Conservation (phyloP, 202 grass and related monocot species). For the Thinopyrum obtusiflorum region DNA sequence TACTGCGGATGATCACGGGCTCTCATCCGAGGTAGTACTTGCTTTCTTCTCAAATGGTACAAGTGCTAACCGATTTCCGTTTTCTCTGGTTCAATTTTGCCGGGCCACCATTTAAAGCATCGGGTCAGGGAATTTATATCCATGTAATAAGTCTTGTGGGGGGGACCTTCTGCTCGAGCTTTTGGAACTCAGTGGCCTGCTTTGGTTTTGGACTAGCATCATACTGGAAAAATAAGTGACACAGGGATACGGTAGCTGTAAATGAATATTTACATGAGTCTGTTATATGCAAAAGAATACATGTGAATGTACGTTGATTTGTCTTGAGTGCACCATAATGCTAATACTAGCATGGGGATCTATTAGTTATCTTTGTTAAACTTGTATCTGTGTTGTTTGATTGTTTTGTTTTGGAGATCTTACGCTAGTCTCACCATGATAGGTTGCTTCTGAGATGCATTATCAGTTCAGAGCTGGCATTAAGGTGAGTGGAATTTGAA, state of each 20-base stretch:
- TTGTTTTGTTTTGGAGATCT: constrained; percentile 7
- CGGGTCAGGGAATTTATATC: constrained; percentile 27
- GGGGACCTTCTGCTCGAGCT: constrained; percentile 24
- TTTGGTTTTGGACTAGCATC: constrained; percentile 21
- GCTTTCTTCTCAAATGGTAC: constrained; percentile 25
- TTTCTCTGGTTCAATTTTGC: constrained; percentile 48
- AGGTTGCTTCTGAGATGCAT: constrained; percentile 78
- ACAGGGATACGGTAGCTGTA: neutral
- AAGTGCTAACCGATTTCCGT: constrained; percentile 42
- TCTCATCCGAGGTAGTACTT: constrained; percentile 51
- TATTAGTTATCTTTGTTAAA: neutral
- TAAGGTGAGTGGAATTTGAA: constrained; percentile 58
- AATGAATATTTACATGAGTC: constrained; percentile 9
- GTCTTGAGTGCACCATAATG: neutral
- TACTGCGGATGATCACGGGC: constrained; percentile 45
- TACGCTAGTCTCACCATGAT: constrained; percentile 22
- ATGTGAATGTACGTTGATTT: neutral
- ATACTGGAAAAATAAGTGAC: constrained; percentile 25
- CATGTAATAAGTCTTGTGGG: constrained; percentile 23
- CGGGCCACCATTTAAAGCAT: constrained; percentile 39
- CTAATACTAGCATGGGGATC: neutral
- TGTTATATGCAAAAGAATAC: neutral
- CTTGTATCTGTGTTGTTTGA: neutral
- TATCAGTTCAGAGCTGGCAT: constrained; percentile 74
- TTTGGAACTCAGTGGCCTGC: constrained; percentile 30